These are phyloP conservation scores for Austroboletus eburneus DNA, from an alignment of 768 basidiomycete genomes.

Conservation along the genomic window DNA sequence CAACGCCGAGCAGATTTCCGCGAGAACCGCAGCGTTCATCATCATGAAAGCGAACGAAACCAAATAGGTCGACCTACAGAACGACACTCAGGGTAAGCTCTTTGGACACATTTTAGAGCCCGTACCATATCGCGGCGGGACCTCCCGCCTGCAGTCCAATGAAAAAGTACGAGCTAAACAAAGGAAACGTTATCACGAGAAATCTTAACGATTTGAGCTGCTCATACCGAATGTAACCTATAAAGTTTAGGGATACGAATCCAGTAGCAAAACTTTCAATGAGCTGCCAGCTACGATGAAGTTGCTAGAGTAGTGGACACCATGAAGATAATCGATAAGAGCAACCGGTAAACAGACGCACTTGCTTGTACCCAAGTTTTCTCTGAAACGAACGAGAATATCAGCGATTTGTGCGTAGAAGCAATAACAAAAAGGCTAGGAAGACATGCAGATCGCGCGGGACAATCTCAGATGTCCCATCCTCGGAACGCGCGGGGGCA, in stretches of 20 bases:
- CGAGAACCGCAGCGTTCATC: slow-evolving; percentile 82
- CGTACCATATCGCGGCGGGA: slow-evolving; percentile 78
- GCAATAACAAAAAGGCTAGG: too few species aligned
- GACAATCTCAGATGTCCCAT: too few species aligned
- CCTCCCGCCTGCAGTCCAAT: slow-evolving; percentile 82
- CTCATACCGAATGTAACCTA: slow-evolving; percentile 73
- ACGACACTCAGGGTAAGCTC: slow-evolving; percentile 9
- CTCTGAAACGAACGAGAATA: too few species aligned
- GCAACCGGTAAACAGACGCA: slow-evolving; percentile 27
- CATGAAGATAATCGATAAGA: slow-evolving; percentile 1
- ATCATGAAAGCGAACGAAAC: slow-evolving; percentile 83
- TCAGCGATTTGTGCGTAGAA: too few species aligned
- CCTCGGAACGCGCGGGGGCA: too few species aligned
- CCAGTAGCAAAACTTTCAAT: slow-evolving; percentile 88
- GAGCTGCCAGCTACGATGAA: slow-evolving; percentile 82
- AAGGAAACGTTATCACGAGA: not conserved
- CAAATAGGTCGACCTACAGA: slow-evolving; percentile 75
- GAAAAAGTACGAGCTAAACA: slow-evolving; percentile 65
- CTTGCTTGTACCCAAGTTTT: slow-evolving; percentile 79
- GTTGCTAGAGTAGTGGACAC: slow-evolving; percentile 52
- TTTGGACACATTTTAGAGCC: not conserved
- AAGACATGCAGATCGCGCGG: too few species aligned
- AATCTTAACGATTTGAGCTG: not conserved
- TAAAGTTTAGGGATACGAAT: slow-evolving; percentile 87
- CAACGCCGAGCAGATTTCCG: slow-evolving; percentile 90